Evolutionary conservation across 1,284 basidiomycete species (phyloP).

Genomic region (Boletus subluridellus): DNA sequence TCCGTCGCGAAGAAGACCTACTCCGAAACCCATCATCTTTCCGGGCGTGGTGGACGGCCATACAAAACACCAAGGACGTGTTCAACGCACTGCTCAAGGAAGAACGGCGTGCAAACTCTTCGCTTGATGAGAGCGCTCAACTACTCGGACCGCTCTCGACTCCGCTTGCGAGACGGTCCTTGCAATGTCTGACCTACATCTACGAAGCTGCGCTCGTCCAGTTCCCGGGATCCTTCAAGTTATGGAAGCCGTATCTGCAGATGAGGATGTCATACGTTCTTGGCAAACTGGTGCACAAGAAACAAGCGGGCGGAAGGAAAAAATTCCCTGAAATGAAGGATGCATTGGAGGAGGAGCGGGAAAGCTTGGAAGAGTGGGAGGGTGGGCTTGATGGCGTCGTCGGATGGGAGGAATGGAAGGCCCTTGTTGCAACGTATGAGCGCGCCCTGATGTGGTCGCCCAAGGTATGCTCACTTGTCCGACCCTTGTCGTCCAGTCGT

Average conservation of each 20-base stretch:
- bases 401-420: conserved; percentile 94
- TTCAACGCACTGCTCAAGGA: conserved; percentile 56
- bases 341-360: conserved; percentile 78
- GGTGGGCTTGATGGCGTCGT: conserved; percentile 82
- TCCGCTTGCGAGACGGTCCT: conserved; percentile 64
- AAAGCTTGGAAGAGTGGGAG: conserved; percentile 78
- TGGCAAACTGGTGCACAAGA: conserved; percentile 68
- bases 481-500: conserved; percentile 1
- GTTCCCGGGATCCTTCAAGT: conserved; percentile 87
- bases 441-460: conserved; percentile 93
- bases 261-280: conserved; percentile 85
- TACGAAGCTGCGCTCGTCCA: conserved; percentile 90
- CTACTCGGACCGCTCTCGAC: conserved; percentile 75
- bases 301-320: conserved; percentile 79
- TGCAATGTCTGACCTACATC: conserved; percentile 84
- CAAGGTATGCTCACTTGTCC: conserved; percentile 51
- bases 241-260: conserved; percentile 92
- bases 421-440: conserved; percentile 85
- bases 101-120: conserved; percentile 43
- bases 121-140: conserved; percentile 46
- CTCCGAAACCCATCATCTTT: conserved; percentile 89
- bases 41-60: conserved; percentile 88
- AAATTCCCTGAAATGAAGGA: conserved; percentile 87
- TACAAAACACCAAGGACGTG: conserved; percentile 72
- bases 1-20: conserved; percentile 94